Evolutionary conservation across 1,284 basidiomycete genomes (phyloP).

Genomic region (Porogramme epimiltina): DNA sequence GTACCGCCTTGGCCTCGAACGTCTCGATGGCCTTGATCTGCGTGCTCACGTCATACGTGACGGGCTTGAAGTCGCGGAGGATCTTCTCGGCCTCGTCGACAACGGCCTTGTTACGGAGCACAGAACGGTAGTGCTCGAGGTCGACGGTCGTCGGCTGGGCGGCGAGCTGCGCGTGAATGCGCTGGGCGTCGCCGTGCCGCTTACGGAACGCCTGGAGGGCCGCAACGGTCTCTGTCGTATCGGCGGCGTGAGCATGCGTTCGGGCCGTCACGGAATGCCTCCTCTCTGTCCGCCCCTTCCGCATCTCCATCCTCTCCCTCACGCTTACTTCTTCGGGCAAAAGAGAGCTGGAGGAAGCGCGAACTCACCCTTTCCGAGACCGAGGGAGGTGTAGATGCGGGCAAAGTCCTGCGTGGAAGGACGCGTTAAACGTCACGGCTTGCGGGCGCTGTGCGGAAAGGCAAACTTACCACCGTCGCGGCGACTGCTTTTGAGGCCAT

Average conservation of each 20-base stretch:
- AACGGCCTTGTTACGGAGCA: slow-evolving; percentile 92
- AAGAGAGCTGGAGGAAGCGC: background rate
- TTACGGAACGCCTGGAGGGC: slow-evolving; percentile 96
- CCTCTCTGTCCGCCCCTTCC: no score
- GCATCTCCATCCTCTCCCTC: background rate
- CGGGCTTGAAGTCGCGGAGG: slow-evolving; percentile 90
- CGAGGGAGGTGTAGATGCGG: slow-evolving; percentile 88
- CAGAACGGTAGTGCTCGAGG: slow-evolving; percentile 87
- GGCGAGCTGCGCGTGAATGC: slow-evolving; percentile 70
- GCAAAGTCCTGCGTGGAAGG: slow-evolving; percentile 77
- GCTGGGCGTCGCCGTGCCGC: slow-evolving; percentile 88
- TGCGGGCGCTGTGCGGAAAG: slow-evolving; percentile 7
- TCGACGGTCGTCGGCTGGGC: slow-evolving; percentile 83
- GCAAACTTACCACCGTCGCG: slow-evolving; percentile 68
- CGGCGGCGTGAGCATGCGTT: slow-evolving; percentile 1
- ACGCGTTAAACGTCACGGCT: slow-evolving; percentile 17
- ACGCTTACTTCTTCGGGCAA: background rate
- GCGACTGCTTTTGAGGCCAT: slow-evolving; percentile 86
- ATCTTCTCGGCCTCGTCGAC: slow-evolving; percentile 94
- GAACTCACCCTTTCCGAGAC: slow-evolving; percentile 86
- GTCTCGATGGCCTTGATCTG: slow-evolving; percentile 97
- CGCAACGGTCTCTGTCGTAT: slow-evolving; percentile 77
- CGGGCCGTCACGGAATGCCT: background rate
- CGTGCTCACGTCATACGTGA: slow-evolving; percentile 91
- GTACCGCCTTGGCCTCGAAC: slow-evolving; percentile 95